phyloP scores from a whole-genome alignment of 805 yeast genomes.

The Saccharomycopsis vini region DNA sequence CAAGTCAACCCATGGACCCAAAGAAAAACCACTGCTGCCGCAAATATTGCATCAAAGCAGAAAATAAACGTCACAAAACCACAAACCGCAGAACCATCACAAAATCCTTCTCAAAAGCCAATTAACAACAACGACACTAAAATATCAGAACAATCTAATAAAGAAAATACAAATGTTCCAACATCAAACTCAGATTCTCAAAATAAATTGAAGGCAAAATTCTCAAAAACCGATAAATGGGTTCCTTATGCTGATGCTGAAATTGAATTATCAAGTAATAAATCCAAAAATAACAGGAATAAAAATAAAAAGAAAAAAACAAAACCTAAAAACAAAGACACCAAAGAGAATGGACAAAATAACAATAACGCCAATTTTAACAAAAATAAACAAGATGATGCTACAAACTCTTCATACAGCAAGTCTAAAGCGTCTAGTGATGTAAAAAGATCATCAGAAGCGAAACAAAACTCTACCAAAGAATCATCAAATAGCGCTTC shows the following conservation, averaged over 20 bases:
- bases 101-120: background rate
- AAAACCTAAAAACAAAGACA: constrained; percentile 1
- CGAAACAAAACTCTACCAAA: too few species aligned
- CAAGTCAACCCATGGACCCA: constrained; percentile 16
- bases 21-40: constrained; percentile 7
- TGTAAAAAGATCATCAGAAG: too few species aligned
- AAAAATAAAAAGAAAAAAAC: constrained; percentile 4
- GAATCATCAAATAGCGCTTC: too few species aligned
- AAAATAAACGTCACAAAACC: background rate
- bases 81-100: background rate
- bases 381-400: background rate
- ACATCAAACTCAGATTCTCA: background rate
- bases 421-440: too few species aligned
- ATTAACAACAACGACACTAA: too few species aligned
- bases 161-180: background rate
- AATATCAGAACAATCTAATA: background rate
- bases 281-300: constrained; percentile 6
- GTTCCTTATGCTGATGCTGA: constrained; percentile 18
- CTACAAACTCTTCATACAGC: too few species aligned
- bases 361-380: background rate
- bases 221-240: constrained; percentile 16
- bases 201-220: constrained; percentile 8
- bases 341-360: background rate
- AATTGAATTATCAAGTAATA: constrained; percentile 14
- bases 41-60: background rate